Evolutionary conservation across 2,329 filamentous ascomycete genomes (phyloP).

Genomic region (Cladosporium halotolerans): DNA sequence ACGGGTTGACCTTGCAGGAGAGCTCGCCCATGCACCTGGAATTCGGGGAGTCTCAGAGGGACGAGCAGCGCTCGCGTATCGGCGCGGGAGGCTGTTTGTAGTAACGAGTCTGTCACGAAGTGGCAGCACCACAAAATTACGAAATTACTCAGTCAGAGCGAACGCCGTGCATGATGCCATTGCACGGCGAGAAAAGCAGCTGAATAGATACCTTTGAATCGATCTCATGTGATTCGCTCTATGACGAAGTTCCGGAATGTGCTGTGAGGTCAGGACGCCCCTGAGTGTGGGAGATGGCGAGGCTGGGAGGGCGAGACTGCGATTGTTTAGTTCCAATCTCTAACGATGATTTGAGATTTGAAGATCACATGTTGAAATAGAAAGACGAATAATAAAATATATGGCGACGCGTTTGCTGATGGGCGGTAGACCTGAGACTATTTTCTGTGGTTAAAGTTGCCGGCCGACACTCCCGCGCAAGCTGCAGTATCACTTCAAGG

Average conservation of each 20-base stretch:
- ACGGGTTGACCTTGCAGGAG: neutral
- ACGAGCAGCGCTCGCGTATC: conserved; percentile 69
- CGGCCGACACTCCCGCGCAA: neutral
- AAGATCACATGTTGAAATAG: no score
- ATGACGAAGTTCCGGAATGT: neutral
- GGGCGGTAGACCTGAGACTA: no score
- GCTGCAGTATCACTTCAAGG: no score
- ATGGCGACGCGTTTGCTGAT: no score
- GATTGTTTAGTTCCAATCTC: no score
- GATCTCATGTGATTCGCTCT: conserved; percentile 7
- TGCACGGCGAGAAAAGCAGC: conserved; percentile 5
- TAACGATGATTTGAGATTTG: no score
- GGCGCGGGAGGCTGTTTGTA: conserved; percentile 43
- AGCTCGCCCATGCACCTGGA: no score
- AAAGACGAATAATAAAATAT: no score
- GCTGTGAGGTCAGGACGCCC: neutral
- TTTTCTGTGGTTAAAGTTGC: no score
- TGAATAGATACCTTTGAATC: conserved; percentile 12
- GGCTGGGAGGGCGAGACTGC: neutral
- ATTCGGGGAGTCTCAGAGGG: conserved; percentile 77
- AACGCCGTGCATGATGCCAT: conserved; percentile 8
- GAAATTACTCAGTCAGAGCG: conserved; percentile 1
- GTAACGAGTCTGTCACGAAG: conserved; percentile 9
- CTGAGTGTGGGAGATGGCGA: neutral
- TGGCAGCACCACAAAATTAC: conserved; percentile 11